phyloP scores from a whole-genome alignment of 176 grass and related monocot species.

The Aegilops bicornis region DNA sequence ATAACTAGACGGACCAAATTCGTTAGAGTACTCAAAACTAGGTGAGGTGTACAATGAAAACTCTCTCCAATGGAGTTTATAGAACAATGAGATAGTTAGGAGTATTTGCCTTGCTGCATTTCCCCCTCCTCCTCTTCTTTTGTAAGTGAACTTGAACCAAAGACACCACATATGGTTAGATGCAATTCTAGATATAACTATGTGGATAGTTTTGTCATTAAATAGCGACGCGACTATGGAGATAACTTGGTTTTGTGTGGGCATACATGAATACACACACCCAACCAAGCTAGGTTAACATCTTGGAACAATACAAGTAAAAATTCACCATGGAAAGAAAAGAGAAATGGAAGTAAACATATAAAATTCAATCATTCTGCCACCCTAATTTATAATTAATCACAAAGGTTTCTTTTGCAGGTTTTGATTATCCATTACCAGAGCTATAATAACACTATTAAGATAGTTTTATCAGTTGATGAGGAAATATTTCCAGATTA shows the following conservation, averaged over 20 bases:
- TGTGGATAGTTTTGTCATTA: background rate
- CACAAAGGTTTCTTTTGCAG: slow-evolving; percentile 14
- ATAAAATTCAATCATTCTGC: background rate
- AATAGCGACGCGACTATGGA: background rate
- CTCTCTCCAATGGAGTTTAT: background rate
- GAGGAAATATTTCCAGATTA: slow-evolving; percentile 47
- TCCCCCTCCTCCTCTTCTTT: background rate
- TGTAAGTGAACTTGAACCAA: background rate
- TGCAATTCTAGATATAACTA: background rate
- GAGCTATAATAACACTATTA: slow-evolving; percentile 55
- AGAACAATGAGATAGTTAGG: background rate
- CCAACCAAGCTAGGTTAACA: too few relatives aligned
- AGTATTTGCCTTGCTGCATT: background rate
- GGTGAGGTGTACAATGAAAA: background rate
- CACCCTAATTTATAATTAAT: background rate
- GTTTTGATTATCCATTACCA: slow-evolving; percentile 58
- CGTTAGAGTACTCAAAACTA: background rate
- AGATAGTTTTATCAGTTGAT: slow-evolving; percentile 56
- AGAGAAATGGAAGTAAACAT: background rate
- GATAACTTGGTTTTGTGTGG: background rate
- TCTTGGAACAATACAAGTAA: background rate
- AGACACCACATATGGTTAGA: background rate
- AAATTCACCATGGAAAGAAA: background rate
- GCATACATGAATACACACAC: too few relatives aligned
- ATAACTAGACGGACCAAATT: background rate